Conservation (phyloP, 2,329 filamentous ascomycete species). For the Fusarium buxicola region DNA sequence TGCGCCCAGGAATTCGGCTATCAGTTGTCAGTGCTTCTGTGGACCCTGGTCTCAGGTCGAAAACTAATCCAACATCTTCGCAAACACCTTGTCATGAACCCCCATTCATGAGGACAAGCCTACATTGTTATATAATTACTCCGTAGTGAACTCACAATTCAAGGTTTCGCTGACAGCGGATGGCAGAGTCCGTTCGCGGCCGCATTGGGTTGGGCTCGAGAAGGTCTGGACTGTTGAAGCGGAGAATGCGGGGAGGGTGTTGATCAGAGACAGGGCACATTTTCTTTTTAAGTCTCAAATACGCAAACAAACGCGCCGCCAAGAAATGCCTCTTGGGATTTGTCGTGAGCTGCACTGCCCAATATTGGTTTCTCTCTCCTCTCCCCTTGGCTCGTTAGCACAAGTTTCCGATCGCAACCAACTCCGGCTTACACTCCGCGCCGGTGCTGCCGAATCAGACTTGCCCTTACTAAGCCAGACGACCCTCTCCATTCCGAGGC, state of each 20-base stretch:
- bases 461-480: slow-evolving; percentile 31
- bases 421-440: slow-evolving; percentile 10
- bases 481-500: slow-evolving; percentile 13
- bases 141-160: background rate
- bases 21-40: background rate
- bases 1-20: slow-evolving; percentile 6
- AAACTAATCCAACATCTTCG: background rate
- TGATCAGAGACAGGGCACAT: slow-evolving; percentile 9
- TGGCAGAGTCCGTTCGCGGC: slow-evolving; percentile 15
- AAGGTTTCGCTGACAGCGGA: slow-evolving; percentile 8
- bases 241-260: slow-evolving; percentile 21
- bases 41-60: background rate
- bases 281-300: background rate
- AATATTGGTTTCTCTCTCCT: background rate
- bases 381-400: background rate
- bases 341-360: background rate
- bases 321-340: too few species aligned
- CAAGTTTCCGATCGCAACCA: background rate
- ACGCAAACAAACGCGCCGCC: too few species aligned
- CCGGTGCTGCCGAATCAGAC: slow-evolving; percentile 9
- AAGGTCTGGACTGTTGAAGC: background rate
- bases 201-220: slow-evolving; percentile 13
- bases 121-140: background rate
- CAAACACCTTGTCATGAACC: background rate
- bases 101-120: background rate